phyloP scores from a whole-genome alignment of 2,329 filamentous ascomycete genomes.

The Paracoccidioides lutzii region DNA sequence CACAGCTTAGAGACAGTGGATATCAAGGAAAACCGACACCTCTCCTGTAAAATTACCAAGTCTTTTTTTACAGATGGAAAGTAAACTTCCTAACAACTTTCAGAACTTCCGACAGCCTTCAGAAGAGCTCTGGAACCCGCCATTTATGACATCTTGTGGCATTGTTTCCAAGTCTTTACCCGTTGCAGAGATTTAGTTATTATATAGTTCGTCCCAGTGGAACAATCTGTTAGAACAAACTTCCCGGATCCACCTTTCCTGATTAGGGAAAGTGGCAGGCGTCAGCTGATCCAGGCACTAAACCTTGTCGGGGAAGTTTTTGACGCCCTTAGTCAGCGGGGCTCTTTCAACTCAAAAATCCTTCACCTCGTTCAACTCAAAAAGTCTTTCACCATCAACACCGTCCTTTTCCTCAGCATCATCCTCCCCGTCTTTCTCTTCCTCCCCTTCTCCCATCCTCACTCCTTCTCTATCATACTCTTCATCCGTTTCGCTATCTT shows the following conservation, averaged over 20 bases:
- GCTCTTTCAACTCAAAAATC: not conserved
- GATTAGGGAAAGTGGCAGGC: not conserved
- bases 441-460: constrained; percentile 1
- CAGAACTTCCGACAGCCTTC: too few species aligned
- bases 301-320: not conserved
- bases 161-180: too few species aligned
- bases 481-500: not conserved
- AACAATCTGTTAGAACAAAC: not conserved
- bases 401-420: constrained; percentile 4
- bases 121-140: too few species aligned
- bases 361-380: constrained; percentile 1
- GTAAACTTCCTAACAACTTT: not conserved
- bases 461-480: not conserved
- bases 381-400: constrained; percentile 4
- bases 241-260: not conserved
- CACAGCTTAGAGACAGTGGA: not conserved
- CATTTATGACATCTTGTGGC: too few species aligned
- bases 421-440: not conserved
- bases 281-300: not conserved
- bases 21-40: not conserved
- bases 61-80: not conserved
- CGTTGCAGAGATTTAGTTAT: too few species aligned
- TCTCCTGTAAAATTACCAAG: not conserved
- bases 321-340: not conserved
- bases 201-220: too few species aligned